Base-by-base conservation (phyloP, 495 filamentous ascomycete genomes). In the Daldinia vernicosa region DNA sequence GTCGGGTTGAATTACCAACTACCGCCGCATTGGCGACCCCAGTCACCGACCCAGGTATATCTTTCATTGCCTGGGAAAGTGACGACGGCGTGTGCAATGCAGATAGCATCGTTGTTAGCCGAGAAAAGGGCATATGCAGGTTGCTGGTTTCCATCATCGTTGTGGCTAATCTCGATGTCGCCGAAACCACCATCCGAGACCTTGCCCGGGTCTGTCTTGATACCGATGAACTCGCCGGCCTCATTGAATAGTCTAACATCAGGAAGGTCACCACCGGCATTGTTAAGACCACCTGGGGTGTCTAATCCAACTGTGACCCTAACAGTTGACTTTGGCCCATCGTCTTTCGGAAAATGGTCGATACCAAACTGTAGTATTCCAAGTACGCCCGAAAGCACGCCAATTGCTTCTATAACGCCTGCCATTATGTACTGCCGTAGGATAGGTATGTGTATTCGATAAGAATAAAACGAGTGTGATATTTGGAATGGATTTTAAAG, bases 221-320 rank as follows among this genome's bases (percentile, higher is more conserved):
- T 70, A 30, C 76, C 76, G 40, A 78, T 17, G 52, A 76, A 78
- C 1, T 63, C 67, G 6, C 74, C 75, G 14, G 32, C 69, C 51
- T 78, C 72, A 43, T 80, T 78, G 60, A 60, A 78, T n/a, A 80
- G 66, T 0, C 73, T 69, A 33, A 80, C 55, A 30, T 78, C 76
- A n/a, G 78, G 78, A n/a, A 76, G 53, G 54, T 77, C 73, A 12
- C 78, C 76, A 2, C 74, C 74, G 1, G 69, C 61, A 35, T 75
- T 72, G 65, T 33, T 58, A 14, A 70, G 66, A 12, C 74, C 74
- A 11, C 55, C 66, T 0, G 24, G 8, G 24, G 66, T 66, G 60
- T 79, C 75, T 9, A 79, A 69, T 7, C 75, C 77, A 8, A 75
- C 69, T 0, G 69, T 74, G 19, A 79, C 50, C 9, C 70, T 64